These are phyloP conservation scores for Ophiorrhiza pumila DNA, from an alignment of 257 asterid species.

Conservation along the genomic window DNA sequence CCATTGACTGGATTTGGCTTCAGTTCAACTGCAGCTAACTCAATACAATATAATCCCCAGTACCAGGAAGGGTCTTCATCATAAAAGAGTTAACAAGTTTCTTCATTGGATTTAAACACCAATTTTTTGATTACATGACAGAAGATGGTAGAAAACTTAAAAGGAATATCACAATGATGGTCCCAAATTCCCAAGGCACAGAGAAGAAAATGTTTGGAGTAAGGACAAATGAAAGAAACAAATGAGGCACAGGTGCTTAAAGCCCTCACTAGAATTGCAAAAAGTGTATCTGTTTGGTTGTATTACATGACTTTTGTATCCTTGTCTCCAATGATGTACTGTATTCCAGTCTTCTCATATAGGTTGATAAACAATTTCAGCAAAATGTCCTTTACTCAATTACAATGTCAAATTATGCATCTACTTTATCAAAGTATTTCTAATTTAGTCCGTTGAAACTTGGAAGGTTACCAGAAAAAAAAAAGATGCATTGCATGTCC, in stretches of 20 bases:
- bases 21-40: too few relatives aligned
- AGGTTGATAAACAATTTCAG: too few relatives aligned
- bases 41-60: background rate
- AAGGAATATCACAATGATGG: background rate
- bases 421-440: background rate
- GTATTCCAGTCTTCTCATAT: background rate
- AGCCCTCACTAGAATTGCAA: background rate
- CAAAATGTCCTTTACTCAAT: background rate
- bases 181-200: too few relatives aligned
- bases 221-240: too few relatives aligned
- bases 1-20: background rate
- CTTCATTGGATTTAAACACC: too few relatives aligned
- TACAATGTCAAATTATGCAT: background rate
- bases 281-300: too few relatives aligned
- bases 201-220: too few relatives aligned
- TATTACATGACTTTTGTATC: too few relatives aligned
- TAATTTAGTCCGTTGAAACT: too few relatives aligned
- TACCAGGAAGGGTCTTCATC: background rate
- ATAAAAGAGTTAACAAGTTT: background rate
- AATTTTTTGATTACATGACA: too few relatives aligned
- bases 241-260: background rate
- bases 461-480: too few relatives aligned
- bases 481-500: too few relatives aligned
- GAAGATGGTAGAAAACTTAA: background rate
- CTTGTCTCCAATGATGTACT: background rate